Evolutionary conservation across 2,329 filamentous ascomycete genomes (phyloP), one percentile per base, ranked within the genome.

Genomic region (Aspergillus puulaauensis): DNA sequence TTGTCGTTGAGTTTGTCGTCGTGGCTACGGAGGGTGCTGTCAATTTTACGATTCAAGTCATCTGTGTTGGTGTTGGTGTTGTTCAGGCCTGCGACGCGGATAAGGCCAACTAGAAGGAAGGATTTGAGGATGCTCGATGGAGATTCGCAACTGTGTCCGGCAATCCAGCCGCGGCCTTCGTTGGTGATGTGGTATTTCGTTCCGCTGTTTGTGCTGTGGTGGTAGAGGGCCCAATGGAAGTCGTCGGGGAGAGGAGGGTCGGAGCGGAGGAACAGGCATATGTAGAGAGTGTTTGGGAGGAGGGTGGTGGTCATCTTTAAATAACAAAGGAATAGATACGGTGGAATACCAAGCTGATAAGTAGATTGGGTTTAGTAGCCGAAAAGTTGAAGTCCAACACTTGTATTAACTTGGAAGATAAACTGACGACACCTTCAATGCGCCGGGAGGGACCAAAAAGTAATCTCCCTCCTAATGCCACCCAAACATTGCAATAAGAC

Each of bases 401-500:
- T 53, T 51, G 51, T 58, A 65, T 64, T 66, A 66, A 65, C 62
- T 58, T 61, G 60, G 48, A 58, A 64, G 19, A 37, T 37, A 55
- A 57, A 59, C 63, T 61, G 61, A 67, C 11, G 57, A 68, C 66
- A 68, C 67, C 67, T 65, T 69, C 46, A 48, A 48, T 48, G 67
- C 68, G 67, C 68, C 68, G 62, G 63, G 66, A 66, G 62, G 62
- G 64, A 66, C 61, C 56, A 59, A 62, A 31, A 46, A 48, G 46
- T 58, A 59, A 61, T 63, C 64, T 61, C 67, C 65, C 63, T 66
- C 65, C 66, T 56, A 69, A 71, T 70, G 65, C 68, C 68, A 70
- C 68, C 73, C 72, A 68, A 70, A 69, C 63, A 66, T 63, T 61
- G 61, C 61, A 63, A 64, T 60, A 70, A 70, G 65, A 60, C 66